Base-by-base conservation (phyloP, 306 rosid genomes). In the Pachyrhizus erosus region DNA sequence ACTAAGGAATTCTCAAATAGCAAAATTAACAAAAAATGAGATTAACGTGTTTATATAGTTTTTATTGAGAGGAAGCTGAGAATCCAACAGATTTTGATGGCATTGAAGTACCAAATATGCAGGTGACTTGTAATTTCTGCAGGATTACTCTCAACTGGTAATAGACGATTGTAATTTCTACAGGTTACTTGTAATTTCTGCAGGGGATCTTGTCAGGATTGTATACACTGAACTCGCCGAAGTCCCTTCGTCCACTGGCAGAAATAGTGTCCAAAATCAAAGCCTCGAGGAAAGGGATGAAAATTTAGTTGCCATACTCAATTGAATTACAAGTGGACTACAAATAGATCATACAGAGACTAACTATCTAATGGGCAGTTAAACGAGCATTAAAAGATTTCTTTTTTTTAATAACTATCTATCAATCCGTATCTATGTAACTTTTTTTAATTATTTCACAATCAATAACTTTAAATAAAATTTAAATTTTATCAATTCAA, bases 191-290 rank as follows among this genome's bases (percentile, higher is more conserved):
- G 70, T 81, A 70, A 74, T 15, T 49, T 70, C 65, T 9, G 34
- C 54, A 9, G 18, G n/a, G n/a, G n/a, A 27, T 4, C 65, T 84
- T 87, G n/a, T 52, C 79, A 73, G 91, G 92, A 73, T 89, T 93
- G 90, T 92, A 92, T 45, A 93, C 93, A 26, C 98, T 96, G 84
- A 86, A 93, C 31, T 93, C 92, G 4, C 99, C 99, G 1, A 91
- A 93, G 84, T 91, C 97, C 82, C 99, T 90, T 76, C 91, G 84
- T 84, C 97, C 99, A 87, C 97, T 92, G 96, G 84, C 86, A 87
- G 83, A 85, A 81, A 87, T 82, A 89, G 86, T 82, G 88, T 85
- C 85, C 90, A 72, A 58, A 70, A 81, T 93, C 92, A 93, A 85
- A 84, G 83, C 93, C 92, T 89, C 86, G 80, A 17, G 80, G 89